Evolutionary conservation across 768 basidiomycete genomes (phyloP).

Genomic region (Mycena galopus): DNA sequence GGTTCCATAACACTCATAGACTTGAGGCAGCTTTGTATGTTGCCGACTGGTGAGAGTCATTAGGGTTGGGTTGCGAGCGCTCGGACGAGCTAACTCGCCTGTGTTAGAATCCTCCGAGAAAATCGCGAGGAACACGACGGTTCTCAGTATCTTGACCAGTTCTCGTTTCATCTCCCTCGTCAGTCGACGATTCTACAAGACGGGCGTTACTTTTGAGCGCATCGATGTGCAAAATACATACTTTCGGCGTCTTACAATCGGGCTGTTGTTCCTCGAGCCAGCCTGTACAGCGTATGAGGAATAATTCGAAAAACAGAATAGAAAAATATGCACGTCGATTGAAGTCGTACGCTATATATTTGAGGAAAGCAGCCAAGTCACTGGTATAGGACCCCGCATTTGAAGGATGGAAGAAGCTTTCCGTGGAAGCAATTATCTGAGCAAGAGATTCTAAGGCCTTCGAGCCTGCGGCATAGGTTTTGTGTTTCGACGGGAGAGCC

Average conservation of each 20-base stretch:
- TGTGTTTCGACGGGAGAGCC: slow-evolving; percentile 48
- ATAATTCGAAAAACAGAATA: background rate
- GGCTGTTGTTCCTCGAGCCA: slow-evolving; percentile 84
- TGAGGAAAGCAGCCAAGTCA: slow-evolving; percentile 89
- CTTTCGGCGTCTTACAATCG: slow-evolving; percentile 84
- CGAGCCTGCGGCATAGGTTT: slow-evolving; percentile 83
- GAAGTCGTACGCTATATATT: slow-evolving; percentile 87
- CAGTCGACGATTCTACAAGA: slow-evolving; percentile 74
- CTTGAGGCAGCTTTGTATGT: slow-evolving; percentile 85
- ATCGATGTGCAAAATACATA: slow-evolving; percentile 42
- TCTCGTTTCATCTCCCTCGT: slow-evolving; percentile 86
- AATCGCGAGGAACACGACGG: slow-evolving; percentile 89
- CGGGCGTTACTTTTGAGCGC: slow-evolving; percentile 4
- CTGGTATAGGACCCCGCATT: slow-evolving; percentile 81
- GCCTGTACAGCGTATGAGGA: slow-evolving; percentile 53
- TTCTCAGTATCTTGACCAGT: slow-evolving; percentile 84
- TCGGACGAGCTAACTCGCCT: background rate
- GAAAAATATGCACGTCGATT: slow-evolving; percentile 71
- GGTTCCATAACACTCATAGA: slow-evolving; percentile 89
- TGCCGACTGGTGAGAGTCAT: slow-evolving; percentile 59
- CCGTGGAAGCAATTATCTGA: slow-evolving; percentile 86
- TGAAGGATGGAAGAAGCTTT: slow-evolving; percentile 92
- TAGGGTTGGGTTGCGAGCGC: background rate
- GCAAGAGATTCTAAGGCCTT: slow-evolving; percentile 89
- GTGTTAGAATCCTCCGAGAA: slow-evolving; percentile 87